Base-by-base conservation (phyloP, 495 filamentous ascomycete species). In the Neurospora sp. region DNA sequence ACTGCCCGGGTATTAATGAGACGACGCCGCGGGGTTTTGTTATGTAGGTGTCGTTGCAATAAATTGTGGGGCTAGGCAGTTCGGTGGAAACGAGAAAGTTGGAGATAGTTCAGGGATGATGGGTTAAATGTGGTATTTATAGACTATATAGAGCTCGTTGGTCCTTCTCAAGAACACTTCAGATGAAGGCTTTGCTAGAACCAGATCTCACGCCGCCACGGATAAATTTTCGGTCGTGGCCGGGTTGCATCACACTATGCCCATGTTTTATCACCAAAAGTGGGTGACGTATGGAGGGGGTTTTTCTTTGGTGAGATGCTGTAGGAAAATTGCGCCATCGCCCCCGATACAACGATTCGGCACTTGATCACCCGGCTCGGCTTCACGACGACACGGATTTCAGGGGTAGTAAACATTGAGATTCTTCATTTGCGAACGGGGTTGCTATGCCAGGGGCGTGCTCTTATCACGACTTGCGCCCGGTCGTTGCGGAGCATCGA, bases 321-420 rank as follows among this genome's bases (percentile, higher is more conserved):
- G 42, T 53, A 40, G 9, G 70, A 37, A 37, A 74, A 73, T 71
- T 71, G 70, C 70, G 70, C 70, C 70, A 72, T 72, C 70, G 70
- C 20, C 53, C 27, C 53, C 53, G 53, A 66, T 66, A 66, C 31
- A 66, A 66, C 53, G 53, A 66, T 66, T 66, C 27, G 53, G 53
- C 53, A 66, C 53, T 66, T 66, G 27, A 35, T 66, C 53, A 16
- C 53, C 53, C 53, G 27, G 53, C 27, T 66, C 27, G 27, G 6
- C 53, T 37, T 66, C 27, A 66, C 53, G 0, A 35, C 53, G 14
- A 6, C 5, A 35, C 27, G 14, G 14, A 66, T 27, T 66, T 66
- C 53, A 66, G 53, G 53, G 53, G 53, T 66, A 35, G 53, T 66
- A 66, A 66, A 66, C 53, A 66, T 66, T 35, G 27, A 7, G 11